phyloP scores from a whole-genome alignment of 1,284 basidiomycete genomes.

The Trichosporon sp. region DNA sequence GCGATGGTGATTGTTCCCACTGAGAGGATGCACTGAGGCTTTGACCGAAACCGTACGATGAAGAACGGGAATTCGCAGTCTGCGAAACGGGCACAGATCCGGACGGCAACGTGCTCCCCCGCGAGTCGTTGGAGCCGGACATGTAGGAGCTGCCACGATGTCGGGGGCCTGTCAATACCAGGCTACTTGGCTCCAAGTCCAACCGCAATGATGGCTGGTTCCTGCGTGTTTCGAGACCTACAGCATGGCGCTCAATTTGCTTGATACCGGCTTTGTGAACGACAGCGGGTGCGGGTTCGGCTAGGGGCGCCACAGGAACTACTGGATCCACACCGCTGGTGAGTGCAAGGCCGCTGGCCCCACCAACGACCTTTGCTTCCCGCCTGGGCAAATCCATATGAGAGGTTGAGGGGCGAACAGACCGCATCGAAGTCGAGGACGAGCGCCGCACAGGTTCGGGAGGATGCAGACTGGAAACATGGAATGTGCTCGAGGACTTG shows the following conservation, averaged over 20 bases:
- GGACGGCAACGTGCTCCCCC: not conserved
- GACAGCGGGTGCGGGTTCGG: not conserved
- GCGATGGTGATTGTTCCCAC: slow-evolving; percentile 55
- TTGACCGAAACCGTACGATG: slow-evolving; percentile 39
- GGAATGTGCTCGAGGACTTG: slow-evolving; percentile 23
- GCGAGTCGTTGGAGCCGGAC: slow-evolving; percentile 15
- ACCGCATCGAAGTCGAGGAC: slow-evolving; percentile 34
- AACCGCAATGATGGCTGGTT: slow-evolving; percentile 53
- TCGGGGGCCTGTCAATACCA: slow-evolving; percentile 22
- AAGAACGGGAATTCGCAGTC: slow-evolving; percentile 35
- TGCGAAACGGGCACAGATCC: not conserved
- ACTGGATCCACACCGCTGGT: not conserved
- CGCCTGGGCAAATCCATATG: slow-evolving; percentile 40
- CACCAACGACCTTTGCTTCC: no score
- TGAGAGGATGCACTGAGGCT: slow-evolving; percentile 37
- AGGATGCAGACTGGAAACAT: slow-evolving; percentile 31
- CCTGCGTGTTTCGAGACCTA: slow-evolving; percentile 46
- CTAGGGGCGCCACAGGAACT: not conserved
- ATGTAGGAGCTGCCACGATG: slow-evolving; percentile 1
- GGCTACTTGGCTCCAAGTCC: slow-evolving; percentile 49
- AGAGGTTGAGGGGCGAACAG: slow-evolving; percentile 41
- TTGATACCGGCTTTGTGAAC: slow-evolving; percentile 13
- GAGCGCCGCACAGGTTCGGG: slow-evolving; percentile 39
- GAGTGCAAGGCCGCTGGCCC: no score
- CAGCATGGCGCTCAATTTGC: slow-evolving; percentile 15